phyloP scores from a whole-genome alignment of 2,329 filamentous ascomycete genomes.

The Hypoxylon sp. region DNA sequence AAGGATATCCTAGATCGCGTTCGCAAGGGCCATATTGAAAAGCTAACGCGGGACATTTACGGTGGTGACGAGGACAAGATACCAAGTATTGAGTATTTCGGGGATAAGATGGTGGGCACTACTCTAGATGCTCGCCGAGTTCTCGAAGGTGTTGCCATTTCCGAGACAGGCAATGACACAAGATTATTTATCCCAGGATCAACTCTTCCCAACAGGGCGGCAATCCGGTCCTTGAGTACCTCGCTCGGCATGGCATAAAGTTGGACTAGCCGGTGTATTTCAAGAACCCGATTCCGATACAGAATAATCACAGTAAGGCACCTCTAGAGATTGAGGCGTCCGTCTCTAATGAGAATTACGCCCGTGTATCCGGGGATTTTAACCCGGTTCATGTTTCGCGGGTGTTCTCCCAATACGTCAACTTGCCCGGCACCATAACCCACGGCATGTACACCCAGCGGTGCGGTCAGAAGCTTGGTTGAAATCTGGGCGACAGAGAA shows the following conservation, averaged over 20 bases:
- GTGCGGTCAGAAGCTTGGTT: constrained; percentile 50
- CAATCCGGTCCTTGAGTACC: constrained; percentile 95
- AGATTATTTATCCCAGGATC: constrained; percentile 39
- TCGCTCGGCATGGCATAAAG: constrained; percentile 82
- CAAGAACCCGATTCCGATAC: constrained; percentile 38
- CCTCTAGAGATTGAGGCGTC: constrained; percentile 37
- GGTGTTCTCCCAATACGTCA: constrained; percentile 53
- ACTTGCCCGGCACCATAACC: constrained; percentile 56
- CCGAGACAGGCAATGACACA: constrained; percentile 27
- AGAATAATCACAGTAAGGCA: constrained; percentile 29
- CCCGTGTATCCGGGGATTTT: constrained; percentile 54
- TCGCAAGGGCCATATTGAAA: constrained; percentile 36
- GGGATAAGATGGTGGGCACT: constrained; percentile 49
- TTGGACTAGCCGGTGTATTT: constrained; percentile 38
- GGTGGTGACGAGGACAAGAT: constrained; percentile 66
- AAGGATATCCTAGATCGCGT: constrained; percentile 49
- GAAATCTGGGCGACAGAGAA: constrained; percentile 44
- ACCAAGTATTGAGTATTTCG: constrained; percentile 77
- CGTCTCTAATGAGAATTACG: constrained; percentile 47
- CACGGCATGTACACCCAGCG: constrained; percentile 58
- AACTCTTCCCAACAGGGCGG: constrained; percentile 64
- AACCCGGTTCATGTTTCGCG: constrained; percentile 58
- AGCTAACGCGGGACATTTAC: constrained; percentile 28
- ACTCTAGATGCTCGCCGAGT: neutral
- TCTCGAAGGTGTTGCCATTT: constrained; percentile 38